Evolutionary conservation across 2,329 filamentous ascomycete species (phyloP), one percentile per base, ranked within the genome.

Genomic region (Pestalotiopsis sp.): DNA sequence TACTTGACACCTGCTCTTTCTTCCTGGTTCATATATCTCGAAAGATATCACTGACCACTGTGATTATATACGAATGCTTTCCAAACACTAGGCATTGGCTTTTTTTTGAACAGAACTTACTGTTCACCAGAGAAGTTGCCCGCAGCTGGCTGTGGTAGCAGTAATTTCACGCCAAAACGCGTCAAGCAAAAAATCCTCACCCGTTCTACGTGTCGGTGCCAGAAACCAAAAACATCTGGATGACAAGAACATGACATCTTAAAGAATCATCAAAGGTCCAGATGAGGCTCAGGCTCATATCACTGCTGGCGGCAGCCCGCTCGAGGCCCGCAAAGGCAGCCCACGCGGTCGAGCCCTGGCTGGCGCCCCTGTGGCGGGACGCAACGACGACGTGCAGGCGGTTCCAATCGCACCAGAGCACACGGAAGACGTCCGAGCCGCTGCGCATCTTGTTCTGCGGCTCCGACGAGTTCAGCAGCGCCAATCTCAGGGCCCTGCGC

Each of bases 371-470:
- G 41, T 60, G 45, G n/a, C 52, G 64, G 20, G 45, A 60, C 20
- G 27, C 17, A 41, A 9, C 31, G 17, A 56, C 58, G 27, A 56
- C 58, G 20, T 59, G 27, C 56, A 45, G 27, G 36, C n/a, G 45
- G 52, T 59, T 41, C 31, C 52, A 66, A 31, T 52, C 36, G 9
- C 52, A 27, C 3, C 27, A 25, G 20, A 60, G 52, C 31, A 23
- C 20, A 23, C 31, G 5, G n/a, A 71, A 73, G 52, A 70, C 58
- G 31, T 82, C 85, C 0, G 85, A 89, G 4, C 92, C 93, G 3
- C 84, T 99, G 39, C 87, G 91, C 41, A 94, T 99, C 66, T 87
- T 99, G 3, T 99, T 98, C 81, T 98, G 95, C 81, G 96, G 96
- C 71, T 96, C 95, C 3, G 96, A 99, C 79, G 86, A 90, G 2